These are phyloP conservation scores for Zopfia rhizophila DNA, from an alignment of 2,329 filamentous ascomycete species.

Conservation along the genomic window DNA sequence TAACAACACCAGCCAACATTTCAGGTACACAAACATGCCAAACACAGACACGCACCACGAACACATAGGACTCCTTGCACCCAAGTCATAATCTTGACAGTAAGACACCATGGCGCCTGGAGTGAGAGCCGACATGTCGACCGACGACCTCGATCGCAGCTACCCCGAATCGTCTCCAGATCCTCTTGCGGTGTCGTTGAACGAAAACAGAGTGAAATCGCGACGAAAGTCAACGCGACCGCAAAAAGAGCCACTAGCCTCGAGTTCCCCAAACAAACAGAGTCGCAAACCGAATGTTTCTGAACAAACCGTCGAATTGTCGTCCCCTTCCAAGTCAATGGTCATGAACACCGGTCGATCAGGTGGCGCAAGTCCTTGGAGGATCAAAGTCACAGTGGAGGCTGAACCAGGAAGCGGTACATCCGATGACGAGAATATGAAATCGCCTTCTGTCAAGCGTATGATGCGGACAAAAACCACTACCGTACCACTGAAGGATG, in stretches of 20 bases:
- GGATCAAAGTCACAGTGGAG: constrained; percentile 62
- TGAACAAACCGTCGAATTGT: constrained; percentile 33
- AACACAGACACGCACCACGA: not conserved
- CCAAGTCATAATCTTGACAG: too few relatives aligned
- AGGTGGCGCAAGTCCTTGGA: constrained; percentile 57
- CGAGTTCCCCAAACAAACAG: constrained; percentile 45
- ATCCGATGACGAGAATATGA: constrained; percentile 42
- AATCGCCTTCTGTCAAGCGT: constrained; percentile 42
- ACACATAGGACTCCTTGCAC: not conserved
- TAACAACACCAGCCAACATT: constrained; percentile 24
- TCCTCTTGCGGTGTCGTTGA: constrained; percentile 44
- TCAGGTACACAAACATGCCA: constrained; percentile 9
- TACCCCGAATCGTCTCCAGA: constrained; percentile 49
- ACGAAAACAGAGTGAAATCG: constrained; percentile 33
- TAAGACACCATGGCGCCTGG: constrained; percentile 39
- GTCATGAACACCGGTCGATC: constrained; percentile 54
- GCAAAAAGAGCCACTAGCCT: constrained; percentile 34
- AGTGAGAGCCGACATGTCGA: constrained; percentile 25
- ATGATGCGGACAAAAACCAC: constrained; percentile 48
- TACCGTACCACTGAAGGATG: constrained; percentile 55
- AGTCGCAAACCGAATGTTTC: constrained; percentile 27
- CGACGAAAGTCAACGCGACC: constrained; percentile 32
- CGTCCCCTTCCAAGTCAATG: constrained; percentile 57
- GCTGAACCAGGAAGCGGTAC: constrained; percentile 53
- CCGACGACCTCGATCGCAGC: constrained; percentile 32